Evolutionary conservation across 2,329 filamentous ascomycete species (phyloP).

Genomic region (Fusarium nisikadoi): DNA sequence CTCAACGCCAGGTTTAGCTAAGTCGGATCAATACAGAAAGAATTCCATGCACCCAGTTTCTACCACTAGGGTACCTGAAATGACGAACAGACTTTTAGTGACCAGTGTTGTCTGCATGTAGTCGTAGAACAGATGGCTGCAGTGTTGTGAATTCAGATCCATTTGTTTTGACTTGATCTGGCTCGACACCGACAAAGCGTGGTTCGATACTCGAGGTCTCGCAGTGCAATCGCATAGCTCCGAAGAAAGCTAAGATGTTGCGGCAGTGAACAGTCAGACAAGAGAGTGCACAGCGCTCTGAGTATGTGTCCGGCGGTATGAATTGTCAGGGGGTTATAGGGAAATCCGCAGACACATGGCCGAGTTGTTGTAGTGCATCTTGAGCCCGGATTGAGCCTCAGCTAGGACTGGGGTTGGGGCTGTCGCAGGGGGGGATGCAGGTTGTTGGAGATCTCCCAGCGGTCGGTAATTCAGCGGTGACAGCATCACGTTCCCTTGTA

Average conservation of each 20-base stretch:
- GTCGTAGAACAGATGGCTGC: neutral
- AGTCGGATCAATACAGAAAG: neutral
- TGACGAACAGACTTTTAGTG: neutral
- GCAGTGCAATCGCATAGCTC: conserved; percentile 17
- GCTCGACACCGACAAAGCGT: neutral
- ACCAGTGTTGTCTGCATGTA: neutral
- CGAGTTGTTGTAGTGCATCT: neutral
- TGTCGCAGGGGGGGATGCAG: conserved; percentile 16
- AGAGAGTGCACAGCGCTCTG: neutral
- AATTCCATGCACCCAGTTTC: neutral
- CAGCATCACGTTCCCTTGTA: conserved; percentile 17
- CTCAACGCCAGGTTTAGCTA: neutral
- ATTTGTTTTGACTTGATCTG: conserved; percentile 1
- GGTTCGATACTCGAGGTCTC: neutral
- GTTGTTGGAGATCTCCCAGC: conserved; percentile 18
- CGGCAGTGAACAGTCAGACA: neutral
- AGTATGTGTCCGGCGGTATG: neutral
- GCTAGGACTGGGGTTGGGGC: conserved; percentile 8
- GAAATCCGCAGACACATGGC: neutral
- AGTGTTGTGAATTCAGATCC: neutral
- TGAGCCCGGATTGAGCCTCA: conserved; percentile 11
- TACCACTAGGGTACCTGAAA: neutral
- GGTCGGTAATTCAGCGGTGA: conserved; percentile 17
- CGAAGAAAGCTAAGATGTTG: conserved; percentile 2
- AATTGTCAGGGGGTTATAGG: conserved; percentile 2